These are phyloP conservation scores for Colletotrichum viniferum DNA, from an alignment of 2,329 filamentous ascomycete genomes.

Conservation along the genomic window DNA sequence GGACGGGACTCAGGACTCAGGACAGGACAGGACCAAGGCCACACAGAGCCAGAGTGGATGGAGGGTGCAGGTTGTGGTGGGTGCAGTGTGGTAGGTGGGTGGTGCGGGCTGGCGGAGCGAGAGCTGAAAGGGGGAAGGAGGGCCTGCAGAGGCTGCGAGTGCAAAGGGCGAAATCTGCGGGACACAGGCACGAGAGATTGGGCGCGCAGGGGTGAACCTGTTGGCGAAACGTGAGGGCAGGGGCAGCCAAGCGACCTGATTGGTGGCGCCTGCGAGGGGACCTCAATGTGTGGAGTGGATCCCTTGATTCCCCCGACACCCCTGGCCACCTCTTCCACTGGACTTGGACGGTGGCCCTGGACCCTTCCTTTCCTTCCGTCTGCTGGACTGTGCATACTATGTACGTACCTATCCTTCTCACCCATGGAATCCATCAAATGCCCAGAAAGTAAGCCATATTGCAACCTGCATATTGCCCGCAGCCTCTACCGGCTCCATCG, in stretches of 20 bases:
- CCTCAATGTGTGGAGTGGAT: not conserved
- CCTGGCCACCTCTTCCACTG: not conserved
- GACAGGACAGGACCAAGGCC: not conserved
- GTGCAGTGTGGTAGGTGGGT: not conserved
- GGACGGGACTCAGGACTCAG: not conserved
- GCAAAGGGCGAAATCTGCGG: slow-evolving; percentile 16
- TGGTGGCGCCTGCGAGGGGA: not conserved
- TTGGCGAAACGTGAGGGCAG: slow-evolving; percentile 12
- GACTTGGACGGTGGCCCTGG: not conserved
- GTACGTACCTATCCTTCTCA: no score
- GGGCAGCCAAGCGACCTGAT: not conserved
- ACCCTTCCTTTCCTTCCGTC: not conserved
- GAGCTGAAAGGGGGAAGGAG: slow-evolving; percentile 8
- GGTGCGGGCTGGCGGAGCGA: slow-evolving; percentile 9
- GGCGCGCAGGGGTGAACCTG: slow-evolving; percentile 1
- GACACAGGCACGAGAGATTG: slow-evolving; percentile 22
- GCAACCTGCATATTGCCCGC: not conserved
- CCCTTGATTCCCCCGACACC: slow-evolving; percentile 20
- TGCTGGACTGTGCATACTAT: not conserved
- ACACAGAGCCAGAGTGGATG: not conserved
- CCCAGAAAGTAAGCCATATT: not conserved
- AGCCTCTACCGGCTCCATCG: not conserved
- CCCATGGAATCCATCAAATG: not conserved
- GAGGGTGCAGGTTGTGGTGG: not conserved
- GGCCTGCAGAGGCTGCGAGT: not conserved